Evolutionary conservation across 768 basidiomycete genomes (phyloP), one percentile per base, ranked within the genome.

Genomic region (Leucocoprinus sp.): DNA sequence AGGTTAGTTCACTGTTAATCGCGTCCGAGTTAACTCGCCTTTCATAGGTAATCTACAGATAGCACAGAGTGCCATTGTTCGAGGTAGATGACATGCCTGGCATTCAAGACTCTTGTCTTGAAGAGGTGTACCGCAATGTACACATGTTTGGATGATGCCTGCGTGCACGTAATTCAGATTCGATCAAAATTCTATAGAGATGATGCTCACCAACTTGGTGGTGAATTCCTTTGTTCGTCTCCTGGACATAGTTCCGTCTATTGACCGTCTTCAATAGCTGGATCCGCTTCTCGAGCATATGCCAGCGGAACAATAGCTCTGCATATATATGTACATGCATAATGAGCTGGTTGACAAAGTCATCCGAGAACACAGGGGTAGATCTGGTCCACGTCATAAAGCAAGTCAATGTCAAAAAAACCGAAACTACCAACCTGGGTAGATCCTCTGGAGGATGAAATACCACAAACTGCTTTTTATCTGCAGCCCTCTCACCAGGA

Each of bases 21-120:
- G 22, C 27, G 17, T 3, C 14, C 14, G 9, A 21, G 0, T 18
- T 17, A 3, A 58, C 69, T 8, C 51, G 78, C 88, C 84, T 71
- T 78, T 84, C 47, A 83, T 78, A 5, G 84, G 82, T 23, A 90
- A 71, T 38, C 85, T 72, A 58, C 88, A 90, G 14, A 90, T 72
- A 0, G 84, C 75, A 56, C 88, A 91, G 5, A 61, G 62, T 1
- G 78, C 65, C 58, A 69, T 70, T 4, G 62, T 64, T 34, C 63
- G 68, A n/a, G 64, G 61, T 7, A 61, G 63, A 44, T 62, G 65
- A 49, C 74, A 79, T 22, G 61, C 56, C 19, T 61, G 54, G 55
- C 78, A 85, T 1, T 60, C 52, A 28, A 56, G 64, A 11, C 57
- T 55, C 14, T 69, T 65, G 0, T 61, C 54, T 3, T 57, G 56